Conservation (phyloP, 192 early-diverging fungal genomes). For the Phlyctochytrium bullatum region DNA sequence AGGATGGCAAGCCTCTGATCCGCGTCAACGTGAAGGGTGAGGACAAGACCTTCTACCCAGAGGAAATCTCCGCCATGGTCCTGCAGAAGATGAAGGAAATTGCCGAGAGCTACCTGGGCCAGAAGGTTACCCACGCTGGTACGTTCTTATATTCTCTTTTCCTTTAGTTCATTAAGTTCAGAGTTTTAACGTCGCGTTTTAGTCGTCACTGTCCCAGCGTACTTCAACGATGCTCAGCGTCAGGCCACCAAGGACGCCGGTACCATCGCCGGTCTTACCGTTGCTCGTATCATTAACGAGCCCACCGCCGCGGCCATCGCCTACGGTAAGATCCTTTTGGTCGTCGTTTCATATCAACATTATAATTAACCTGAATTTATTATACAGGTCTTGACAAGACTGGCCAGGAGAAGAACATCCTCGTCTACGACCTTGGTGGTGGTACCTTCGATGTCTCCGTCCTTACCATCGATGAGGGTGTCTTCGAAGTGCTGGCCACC, state of each 20-base stretch:
- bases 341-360: no score
- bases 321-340: constrained; percentile 66
- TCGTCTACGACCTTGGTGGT: constrained; percentile 97
- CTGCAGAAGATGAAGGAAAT: constrained; percentile 93
- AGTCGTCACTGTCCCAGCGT: constrained; percentile 96
- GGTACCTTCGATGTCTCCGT: constrained; percentile 98
- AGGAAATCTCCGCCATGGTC: constrained; percentile 98
- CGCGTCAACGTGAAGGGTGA: constrained; percentile 84
- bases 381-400: constrained; percentile 72
- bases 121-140: constrained; percentile 82
- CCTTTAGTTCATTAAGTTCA: constrained; percentile 4
- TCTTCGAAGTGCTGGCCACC: constrained; percentile 94
- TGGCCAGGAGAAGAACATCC: constrained; percentile 84
- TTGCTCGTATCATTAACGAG: constrained; percentile 91
- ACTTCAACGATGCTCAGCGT: constrained; percentile 95
- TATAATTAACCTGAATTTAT: no score
- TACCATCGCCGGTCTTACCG: constrained; percentile 76
- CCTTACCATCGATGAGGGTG: constrained; percentile 90
- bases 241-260: constrained; percentile 93
- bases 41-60: constrained; percentile 81
- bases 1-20: constrained; percentile 81
- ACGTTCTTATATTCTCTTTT: not conserved
- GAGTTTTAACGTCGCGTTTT: constrained; percentile 1
- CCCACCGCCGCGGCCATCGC: constrained; percentile 93
- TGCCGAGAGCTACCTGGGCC: constrained; percentile 83